phyloP scores from a whole-genome alignment of 2,329 filamentous ascomycete species.

The Pseudocercospora eumusae region DNA sequence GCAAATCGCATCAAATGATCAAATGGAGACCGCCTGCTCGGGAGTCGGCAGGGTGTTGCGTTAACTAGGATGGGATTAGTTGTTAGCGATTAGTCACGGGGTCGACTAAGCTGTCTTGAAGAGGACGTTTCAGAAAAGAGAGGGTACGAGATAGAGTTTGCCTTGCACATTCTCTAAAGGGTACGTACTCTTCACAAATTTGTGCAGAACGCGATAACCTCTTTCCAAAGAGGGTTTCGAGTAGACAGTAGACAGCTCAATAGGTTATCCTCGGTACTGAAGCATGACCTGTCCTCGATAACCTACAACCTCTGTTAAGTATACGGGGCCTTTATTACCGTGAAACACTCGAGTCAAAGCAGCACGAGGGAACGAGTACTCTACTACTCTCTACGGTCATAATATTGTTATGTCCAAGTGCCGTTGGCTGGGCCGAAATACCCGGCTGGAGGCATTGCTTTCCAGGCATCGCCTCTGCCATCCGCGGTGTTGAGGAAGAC shows the following conservation, averaged over 20 bases:
- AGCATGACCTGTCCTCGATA: no score
- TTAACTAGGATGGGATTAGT: not conserved
- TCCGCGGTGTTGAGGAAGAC: constrained; percentile 44
- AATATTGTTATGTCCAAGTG: constrained; percentile 22
- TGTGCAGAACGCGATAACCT: no score
- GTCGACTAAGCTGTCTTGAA: not conserved
- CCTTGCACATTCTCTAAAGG: no score
- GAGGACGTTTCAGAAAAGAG: not conserved
- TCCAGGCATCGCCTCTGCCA: constrained; percentile 38
- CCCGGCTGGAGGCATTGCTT: constrained; percentile 59
- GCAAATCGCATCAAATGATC: no score
- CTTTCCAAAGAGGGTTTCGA: no score
- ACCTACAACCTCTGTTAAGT: no score
- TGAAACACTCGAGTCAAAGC: not conserved
- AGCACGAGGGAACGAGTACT: not conserved
- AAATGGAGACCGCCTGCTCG: not conserved
- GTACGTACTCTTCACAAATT: no score
- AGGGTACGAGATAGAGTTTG: no score
- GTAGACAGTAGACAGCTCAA: no score
- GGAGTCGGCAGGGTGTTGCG: not conserved
- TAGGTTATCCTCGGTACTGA: no score
- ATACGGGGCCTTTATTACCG: no score
- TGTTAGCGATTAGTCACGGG: not conserved
- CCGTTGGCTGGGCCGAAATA: constrained; percentile 61
- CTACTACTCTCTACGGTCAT: no score